Conservation (phyloP, 78 protist species). For the Cyanophora paradoxa region DNA sequence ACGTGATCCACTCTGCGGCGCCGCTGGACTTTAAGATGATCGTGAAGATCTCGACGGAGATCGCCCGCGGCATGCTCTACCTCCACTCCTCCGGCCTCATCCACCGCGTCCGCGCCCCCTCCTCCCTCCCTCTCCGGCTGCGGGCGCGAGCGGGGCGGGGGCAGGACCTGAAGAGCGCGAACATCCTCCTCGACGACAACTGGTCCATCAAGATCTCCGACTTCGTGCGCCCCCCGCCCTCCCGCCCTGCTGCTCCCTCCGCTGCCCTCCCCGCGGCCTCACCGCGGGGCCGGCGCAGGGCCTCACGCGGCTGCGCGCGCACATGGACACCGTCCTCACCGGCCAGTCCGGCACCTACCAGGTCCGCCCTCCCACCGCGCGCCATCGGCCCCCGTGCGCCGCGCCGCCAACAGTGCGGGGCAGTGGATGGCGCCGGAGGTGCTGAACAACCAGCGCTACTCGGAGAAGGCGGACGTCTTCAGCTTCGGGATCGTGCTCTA, state of each 20-base stretch:
- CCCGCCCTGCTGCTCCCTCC: not conserved
- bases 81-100: not conserved
- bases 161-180: not conserved
- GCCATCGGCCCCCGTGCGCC: not conserved
- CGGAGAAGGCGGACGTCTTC: constrained; percentile 18
- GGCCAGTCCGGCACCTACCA: not conserved
- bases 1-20: not conserved
- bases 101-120: not conserved
- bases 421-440: constrained; percentile 37
- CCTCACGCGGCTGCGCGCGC: not conserved
- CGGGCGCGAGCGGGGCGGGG: not conserved
- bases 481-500: constrained; percentile 34
- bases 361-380: not conserved
- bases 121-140: not conserved
- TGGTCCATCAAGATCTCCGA: not conserved
- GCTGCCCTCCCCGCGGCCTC: not conserved
- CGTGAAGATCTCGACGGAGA: not conserved
- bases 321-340: not conserved
- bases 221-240: not conserved
- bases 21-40: not conserved
- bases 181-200: constrained; percentile 1
- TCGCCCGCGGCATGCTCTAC: not conserved
- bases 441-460: constrained; percentile 9
- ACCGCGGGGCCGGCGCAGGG: not conserved
- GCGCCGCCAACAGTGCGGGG: not conserved